phyloP scores from a whole-genome alignment of 305 asterid genomes.

The Solanum hybrid region DNA sequence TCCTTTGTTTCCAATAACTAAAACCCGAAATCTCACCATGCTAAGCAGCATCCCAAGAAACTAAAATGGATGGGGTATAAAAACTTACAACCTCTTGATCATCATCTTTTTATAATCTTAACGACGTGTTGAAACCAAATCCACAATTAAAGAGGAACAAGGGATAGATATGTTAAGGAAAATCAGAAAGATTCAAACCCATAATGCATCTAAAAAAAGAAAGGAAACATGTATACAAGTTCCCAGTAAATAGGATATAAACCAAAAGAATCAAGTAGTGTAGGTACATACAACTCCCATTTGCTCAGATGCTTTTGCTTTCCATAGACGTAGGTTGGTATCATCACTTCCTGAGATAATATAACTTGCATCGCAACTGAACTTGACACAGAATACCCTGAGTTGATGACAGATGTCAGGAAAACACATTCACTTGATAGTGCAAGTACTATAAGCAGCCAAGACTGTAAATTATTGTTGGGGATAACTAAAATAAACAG shows the following conservation, averaged over 20 bases:
- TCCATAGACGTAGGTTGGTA: slow-evolving; percentile 92
- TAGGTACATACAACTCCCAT: slow-evolving; percentile 69
- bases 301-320: slow-evolving; percentile 94
- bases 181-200: neutral
- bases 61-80: neutral
- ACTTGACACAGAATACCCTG: slow-evolving; percentile 95
- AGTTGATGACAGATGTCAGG: slow-evolving; percentile 18
- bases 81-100: neutral
- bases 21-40: neutral
- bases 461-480: neutral
- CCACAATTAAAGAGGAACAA: neutral
- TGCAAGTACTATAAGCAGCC: neutral
- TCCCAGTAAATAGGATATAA: neutral
- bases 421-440: neutral
- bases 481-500: neutral
- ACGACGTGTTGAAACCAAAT: slow-evolving; percentile 1
- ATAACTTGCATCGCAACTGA: slow-evolving; percentile 78
- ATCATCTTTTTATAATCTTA: neutral
- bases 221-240: neutral
- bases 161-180: neutral
- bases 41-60: neutral
- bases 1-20: neutral
- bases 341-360: slow-evolving; percentile 92
- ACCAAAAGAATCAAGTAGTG: slow-evolving; percentile 10
- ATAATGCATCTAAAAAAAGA: neutral